Evolutionary conservation across 2,329 filamentous ascomycete genomes (phyloP), one percentile per base, ranked within the genome.

Genomic region (Bipolaris sorokiniana): DNA sequence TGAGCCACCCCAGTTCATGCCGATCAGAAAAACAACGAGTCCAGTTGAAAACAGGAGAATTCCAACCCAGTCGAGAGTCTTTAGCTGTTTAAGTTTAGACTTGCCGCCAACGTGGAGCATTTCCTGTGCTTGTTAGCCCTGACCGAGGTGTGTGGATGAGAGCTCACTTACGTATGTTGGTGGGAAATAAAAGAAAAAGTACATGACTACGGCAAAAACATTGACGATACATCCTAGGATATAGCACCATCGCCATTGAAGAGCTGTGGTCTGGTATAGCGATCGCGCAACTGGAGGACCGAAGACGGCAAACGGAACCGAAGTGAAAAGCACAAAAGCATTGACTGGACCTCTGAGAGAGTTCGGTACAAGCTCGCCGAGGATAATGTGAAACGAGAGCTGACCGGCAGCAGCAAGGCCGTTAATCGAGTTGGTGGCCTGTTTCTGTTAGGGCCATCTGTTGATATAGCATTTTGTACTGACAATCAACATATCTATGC

Each of bases 41-140:
- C 80, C 79, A 5, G 75, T 75, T 7, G 77, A 78, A 72, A 78
- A 82, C 37, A 83, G 71, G 62, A 80, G 74, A 36, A 80, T 77
- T 3, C 81, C 81, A 34, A 79, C 47, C 64, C 79, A 82, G 62
- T 82, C 83, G 11, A 84, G 73, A 13, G 65, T 66, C 51, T 69
- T 72, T 44, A 74, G 62, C 42, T 73, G 74, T 28, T 65, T 74
- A 31, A 77, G 51, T 45, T 73, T 76, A 15, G 68, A 72, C 51
- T 73, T 73, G 33, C 71, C 71, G 20, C 70, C 69, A 3, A 71
- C 61, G 61, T 72, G 71, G 41, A 73, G 65, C 70, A 72, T 73
- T 68, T 73, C 67, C 68, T 72, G n/a, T n/a, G 9, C 2, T 13
- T 33, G 9, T 54, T 16, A 58, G 52, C 9, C 18, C 3, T 20